Evolutionary conservation across 345 rosid species (phyloP).

Genomic region (Conringia planisiliqua): DNA sequence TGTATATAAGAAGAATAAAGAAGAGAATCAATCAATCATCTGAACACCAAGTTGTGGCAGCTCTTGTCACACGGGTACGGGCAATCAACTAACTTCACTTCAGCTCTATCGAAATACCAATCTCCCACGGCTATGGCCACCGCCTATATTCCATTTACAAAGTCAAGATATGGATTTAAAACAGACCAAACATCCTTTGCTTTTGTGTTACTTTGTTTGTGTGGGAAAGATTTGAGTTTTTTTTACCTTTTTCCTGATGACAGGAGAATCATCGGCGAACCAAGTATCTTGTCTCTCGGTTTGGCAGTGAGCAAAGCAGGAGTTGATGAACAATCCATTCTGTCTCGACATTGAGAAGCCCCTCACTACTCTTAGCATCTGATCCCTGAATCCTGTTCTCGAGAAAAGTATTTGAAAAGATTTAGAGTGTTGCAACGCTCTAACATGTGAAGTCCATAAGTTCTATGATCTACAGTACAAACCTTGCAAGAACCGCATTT

Average conservation of each 20-base stretch:
- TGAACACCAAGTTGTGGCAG: constrained; percentile 91
- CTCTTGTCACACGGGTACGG: constrained; percentile 86
- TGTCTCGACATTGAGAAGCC: constrained; percentile 64
- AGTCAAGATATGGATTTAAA: neutral
- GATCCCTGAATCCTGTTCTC: constrained; percentile 69
- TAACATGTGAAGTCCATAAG: neutral
- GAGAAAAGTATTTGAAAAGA: neutral
- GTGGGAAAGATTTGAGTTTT: constrained; percentile 3
- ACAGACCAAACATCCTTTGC: neutral
- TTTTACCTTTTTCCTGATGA: constrained; percentile 64
- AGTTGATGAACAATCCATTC: constrained; percentile 84
- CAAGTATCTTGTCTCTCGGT: constrained; percentile 95
- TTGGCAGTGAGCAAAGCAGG: constrained; percentile 97
- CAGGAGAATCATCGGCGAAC: constrained; percentile 85
- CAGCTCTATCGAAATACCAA: constrained; percentile 83
- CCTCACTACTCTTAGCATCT: constrained; percentile 64
- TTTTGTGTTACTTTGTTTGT: neutral
- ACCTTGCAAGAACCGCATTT: constrained; percentile 79
- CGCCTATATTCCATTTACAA: constrained; percentile 40
- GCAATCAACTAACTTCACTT: constrained; percentile 67
- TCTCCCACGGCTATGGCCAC: constrained; percentile 89
- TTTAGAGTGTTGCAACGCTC: neutral
- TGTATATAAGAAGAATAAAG: constrained; percentile 18
- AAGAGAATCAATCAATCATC: constrained; percentile 31
- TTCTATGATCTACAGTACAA: neutral